Conservation (phyloP, 257 asterid genomes). For the Thymus quinquecostatus region DNA sequence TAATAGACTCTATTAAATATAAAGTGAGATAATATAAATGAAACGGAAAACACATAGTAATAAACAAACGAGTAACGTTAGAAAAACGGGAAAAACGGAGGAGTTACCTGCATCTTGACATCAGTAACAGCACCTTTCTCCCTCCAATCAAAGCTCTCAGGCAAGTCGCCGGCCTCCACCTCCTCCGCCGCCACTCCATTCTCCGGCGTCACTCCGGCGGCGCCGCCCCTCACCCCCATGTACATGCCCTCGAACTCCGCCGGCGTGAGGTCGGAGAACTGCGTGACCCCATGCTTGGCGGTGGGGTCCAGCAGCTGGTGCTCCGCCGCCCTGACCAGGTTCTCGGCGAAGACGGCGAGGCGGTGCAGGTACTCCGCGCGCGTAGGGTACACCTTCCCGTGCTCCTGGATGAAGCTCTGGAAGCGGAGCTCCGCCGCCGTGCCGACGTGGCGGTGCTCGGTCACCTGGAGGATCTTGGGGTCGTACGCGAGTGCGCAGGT, state of each 20-base stretch:
- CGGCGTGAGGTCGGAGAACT: constrained; percentile 69
- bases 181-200: constrained; percentile 45
- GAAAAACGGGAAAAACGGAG: too few species aligned
- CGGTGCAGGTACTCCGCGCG: constrained; percentile 84
- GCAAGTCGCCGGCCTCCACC: constrained; percentile 61
- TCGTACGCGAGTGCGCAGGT: constrained; percentile 54
- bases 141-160: constrained; percentile 91
- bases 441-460: constrained; percentile 57
- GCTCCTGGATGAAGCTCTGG: constrained; percentile 60
- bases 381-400: constrained; percentile 59
- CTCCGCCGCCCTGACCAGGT: constrained; percentile 74
- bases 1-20: too few species aligned
- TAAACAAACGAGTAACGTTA: too few species aligned
- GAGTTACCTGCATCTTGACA: constrained; percentile 82
- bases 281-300: constrained; percentile 83
- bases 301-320: constrained; percentile 92
- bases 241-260: constrained; percentile 80
- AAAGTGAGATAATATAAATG: too few species aligned
- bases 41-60: too few species aligned
- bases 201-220: constrained; percentile 21
- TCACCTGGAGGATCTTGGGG: constrained; percentile 67
- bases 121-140: constrained; percentile 91
- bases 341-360: constrained; percentile 71
- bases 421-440: constrained; percentile 64
- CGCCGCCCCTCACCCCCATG: constrained; percentile 66